Evolutionary conservation across 1,284 basidiomycete species (phyloP).

Genomic region (Bjerkandera adusta): DNA sequence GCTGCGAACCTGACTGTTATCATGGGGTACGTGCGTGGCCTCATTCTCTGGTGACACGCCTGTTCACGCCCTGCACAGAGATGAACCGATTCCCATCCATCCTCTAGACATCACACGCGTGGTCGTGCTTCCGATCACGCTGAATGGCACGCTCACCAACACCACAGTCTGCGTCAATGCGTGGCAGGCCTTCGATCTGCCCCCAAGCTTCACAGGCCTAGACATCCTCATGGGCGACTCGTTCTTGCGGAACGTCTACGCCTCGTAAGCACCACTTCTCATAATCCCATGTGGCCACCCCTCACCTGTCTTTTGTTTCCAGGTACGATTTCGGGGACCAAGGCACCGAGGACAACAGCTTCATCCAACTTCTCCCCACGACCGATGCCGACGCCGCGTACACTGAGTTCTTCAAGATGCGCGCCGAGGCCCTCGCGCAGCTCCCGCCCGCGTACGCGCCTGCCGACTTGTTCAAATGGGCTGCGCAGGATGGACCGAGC

Average conservation of each 20-base stretch:
- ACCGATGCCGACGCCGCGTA: constrained; percentile 19
- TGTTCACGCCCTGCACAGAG: not conserved
- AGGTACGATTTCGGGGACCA: constrained; percentile 6
- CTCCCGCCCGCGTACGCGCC: too few species aligned
- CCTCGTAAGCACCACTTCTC: constrained; percentile 27
- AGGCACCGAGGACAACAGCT: constrained; percentile 20
- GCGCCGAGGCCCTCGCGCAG: constrained; percentile 2
- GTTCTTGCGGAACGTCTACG: constrained; percentile 38
- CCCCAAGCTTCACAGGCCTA: not conserved
- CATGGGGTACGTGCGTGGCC: not conserved
- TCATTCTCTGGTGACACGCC: not conserved
- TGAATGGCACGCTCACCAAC: constrained; percentile 12
- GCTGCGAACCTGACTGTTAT: not conserved
- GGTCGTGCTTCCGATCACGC: not conserved
- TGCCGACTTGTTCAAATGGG: too few species aligned
- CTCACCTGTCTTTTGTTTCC: not conserved
- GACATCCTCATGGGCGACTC: constrained; percentile 37
- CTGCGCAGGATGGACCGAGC: too few species aligned
- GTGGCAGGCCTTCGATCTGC: not conserved
- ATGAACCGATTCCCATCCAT: not conserved
- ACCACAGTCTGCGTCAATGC: constrained; percentile 16
- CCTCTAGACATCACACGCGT: not conserved
- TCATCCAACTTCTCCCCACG: constrained; percentile 28
- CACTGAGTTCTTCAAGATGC: constrained; percentile 20
- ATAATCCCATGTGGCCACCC: not conserved